Evolutionary conservation across 2,329 filamentous ascomycete species (phyloP).

Genomic region (Calonectria henricotiae): DNA sequence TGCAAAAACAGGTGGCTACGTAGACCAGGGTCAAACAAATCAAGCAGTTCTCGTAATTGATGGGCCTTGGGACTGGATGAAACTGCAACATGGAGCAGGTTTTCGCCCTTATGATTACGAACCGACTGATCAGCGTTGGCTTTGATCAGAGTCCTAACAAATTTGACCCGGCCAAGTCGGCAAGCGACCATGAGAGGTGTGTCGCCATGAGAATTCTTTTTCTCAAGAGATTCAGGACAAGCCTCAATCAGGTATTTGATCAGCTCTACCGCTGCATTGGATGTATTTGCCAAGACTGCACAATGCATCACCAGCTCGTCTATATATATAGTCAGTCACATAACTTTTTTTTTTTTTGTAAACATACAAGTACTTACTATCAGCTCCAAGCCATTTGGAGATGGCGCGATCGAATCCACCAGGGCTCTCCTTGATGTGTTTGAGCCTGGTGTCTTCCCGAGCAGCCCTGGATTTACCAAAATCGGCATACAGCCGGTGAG

Average conservation of each 20-base stretch:
- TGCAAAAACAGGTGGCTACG: constrained; percentile 73
- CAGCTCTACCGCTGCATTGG: constrained; percentile 66
- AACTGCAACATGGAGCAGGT: constrained; percentile 77
- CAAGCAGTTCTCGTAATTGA: constrained; percentile 66
- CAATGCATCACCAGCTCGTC: constrained; percentile 79
- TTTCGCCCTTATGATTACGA: constrained; percentile 75
- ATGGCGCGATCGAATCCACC: constrained; percentile 78
- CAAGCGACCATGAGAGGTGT: constrained; percentile 82
- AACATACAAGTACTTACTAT: constrained; percentile 65
- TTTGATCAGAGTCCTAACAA: constrained; percentile 75
- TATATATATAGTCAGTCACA: constrained; percentile 53
- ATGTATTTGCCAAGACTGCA: constrained; percentile 68
- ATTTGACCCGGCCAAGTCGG: constrained; percentile 67
- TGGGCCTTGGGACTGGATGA: constrained; percentile 54
- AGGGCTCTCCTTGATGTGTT: constrained; percentile 72
- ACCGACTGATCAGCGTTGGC: constrained; percentile 80
- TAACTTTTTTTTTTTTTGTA: not conserved
- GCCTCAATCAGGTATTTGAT: constrained; percentile 78
- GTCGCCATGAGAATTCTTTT: constrained; percentile 70
- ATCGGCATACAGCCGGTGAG: constrained; percentile 77
- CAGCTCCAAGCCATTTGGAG: constrained; percentile 73
- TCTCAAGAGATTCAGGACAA: constrained; percentile 75
- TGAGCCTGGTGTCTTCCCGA: constrained; percentile 74
- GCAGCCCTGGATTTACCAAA: constrained; percentile 76
- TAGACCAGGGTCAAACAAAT: constrained; percentile 72